Percentiles rank a stretch among this genome's conserved stretches.
These are phyloP conservation scores for Vitis amurensis DNA, from an alignment of 164 flowering plant genomes.

Conservation along the genomic window DNA sequence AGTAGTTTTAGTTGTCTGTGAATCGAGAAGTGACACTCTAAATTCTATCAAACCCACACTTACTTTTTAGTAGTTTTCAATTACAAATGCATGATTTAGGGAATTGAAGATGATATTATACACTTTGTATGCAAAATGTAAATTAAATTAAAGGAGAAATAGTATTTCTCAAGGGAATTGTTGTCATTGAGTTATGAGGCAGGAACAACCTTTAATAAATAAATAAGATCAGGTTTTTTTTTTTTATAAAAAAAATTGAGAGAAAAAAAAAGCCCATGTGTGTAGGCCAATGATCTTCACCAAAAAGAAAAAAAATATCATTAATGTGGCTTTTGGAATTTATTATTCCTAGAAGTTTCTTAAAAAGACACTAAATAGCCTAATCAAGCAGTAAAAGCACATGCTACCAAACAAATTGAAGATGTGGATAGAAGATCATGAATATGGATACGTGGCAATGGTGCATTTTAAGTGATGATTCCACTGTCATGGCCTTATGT, in stretches of 20 bases:
- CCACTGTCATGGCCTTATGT: background rate
- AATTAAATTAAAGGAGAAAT: background rate
- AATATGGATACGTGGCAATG: background rate
- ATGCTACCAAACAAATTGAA: background rate
- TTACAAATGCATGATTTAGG: background rate
- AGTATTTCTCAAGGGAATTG: background rate
- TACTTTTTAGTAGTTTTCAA: background rate
- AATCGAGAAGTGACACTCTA: too few species aligned
- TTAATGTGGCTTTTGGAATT: background rate
- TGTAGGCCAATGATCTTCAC: too few species aligned
- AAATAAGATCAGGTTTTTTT: background rate
- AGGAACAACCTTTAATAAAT: background rate
- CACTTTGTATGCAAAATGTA: background rate
- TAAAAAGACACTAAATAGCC: background rate
- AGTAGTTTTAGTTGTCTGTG: background rate
- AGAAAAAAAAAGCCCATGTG: too few species aligned
- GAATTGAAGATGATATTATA: background rate
- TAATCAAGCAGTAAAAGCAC: background rate
- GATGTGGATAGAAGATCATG: background rate
- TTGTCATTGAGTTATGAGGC: background rate
- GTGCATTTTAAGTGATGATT: background rate
- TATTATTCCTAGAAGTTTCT: background rate
- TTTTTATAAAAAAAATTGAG: too few species aligned
- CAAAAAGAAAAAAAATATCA: too few species aligned
- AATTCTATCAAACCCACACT: too few species aligned